phyloP scores from a whole-genome alignment of 306 rosid genomes.

The Quercus bicolor region DNA sequence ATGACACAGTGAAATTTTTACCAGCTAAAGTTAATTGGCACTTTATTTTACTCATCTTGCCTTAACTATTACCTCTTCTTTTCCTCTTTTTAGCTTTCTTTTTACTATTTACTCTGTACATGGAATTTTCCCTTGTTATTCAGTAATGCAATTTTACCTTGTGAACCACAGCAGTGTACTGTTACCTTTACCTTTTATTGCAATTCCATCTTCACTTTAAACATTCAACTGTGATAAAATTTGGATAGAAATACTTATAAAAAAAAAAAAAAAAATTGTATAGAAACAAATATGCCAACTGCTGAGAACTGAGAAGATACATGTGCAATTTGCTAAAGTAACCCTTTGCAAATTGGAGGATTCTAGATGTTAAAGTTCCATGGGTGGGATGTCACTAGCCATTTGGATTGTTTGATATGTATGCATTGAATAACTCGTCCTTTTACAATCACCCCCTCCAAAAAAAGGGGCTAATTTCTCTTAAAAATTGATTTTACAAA shows the following conservation, averaged over 20 bases:
- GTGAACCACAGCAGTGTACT: background rate
- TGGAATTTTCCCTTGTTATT: background rate
- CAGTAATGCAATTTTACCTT: background rate
- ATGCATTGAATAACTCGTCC: background rate
- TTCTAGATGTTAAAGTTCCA: background rate
- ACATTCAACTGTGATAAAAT: background rate
- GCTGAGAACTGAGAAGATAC: background rate
- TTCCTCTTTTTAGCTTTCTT: background rate
- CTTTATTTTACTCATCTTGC: background rate
- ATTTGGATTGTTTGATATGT: background rate
- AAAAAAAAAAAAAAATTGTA: too few relatives aligned
- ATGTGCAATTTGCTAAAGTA: background rate
- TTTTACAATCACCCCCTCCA: too few relatives aligned
- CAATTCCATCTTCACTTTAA: background rate
- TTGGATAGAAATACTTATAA: background rate
- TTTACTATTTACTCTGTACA: background rate
- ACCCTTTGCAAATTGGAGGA: background rate
- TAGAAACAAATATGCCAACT: background rate
- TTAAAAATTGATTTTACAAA: too few relatives aligned
- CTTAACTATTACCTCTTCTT: background rate
- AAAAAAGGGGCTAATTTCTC: too few relatives aligned
- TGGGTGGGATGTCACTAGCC: background rate
- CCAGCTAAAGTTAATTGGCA: background rate
- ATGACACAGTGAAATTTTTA: background rate
- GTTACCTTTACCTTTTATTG: background rate